Conservation (phyloP, 306 rosid species). For the Vicia villosa region DNA sequence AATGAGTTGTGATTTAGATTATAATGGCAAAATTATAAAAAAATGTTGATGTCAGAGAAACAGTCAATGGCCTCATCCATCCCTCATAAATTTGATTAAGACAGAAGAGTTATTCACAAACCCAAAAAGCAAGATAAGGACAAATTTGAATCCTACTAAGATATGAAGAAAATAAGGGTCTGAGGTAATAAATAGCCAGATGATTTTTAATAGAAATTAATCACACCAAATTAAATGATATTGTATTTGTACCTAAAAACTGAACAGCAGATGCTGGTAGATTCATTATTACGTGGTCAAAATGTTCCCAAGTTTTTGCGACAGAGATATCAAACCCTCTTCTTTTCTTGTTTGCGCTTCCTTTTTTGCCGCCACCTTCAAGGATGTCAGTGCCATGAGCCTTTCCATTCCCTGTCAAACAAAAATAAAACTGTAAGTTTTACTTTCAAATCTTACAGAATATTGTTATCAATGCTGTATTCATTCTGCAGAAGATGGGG, state of each 20-base stretch:
- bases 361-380: constrained; percentile 52
- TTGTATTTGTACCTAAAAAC: constrained; percentile 77
- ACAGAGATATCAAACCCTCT: constrained; percentile 48
- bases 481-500: constrained; percentile 15
- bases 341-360: constrained; percentile 67
- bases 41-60: constrained; percentile 8
- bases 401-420: constrained; percentile 51
- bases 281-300: constrained; percentile 91
- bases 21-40: constrained; percentile 13
- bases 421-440: constrained; percentile 30
- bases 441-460: constrained; percentile 19
- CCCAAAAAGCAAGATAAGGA: background rate
- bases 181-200: background rate
- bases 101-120: background rate
- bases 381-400: constrained; percentile 33
- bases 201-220: constrained; percentile 20
- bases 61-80: constrained; percentile 11
- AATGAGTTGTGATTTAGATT: constrained; percentile 30
- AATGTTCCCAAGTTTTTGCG: constrained; percentile 72
- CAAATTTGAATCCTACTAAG: background rate
- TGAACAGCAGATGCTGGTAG: constrained; percentile 94
- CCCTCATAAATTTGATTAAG: constrained; percentile 20
- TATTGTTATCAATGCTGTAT: constrained; percentile 12
- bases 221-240: constrained; percentile 31
- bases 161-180: constrained; percentile 25